phyloP scores from a whole-genome alignment of 2,329 filamentous ascomycete genomes.

The Hypoxylon sp. region DNA sequence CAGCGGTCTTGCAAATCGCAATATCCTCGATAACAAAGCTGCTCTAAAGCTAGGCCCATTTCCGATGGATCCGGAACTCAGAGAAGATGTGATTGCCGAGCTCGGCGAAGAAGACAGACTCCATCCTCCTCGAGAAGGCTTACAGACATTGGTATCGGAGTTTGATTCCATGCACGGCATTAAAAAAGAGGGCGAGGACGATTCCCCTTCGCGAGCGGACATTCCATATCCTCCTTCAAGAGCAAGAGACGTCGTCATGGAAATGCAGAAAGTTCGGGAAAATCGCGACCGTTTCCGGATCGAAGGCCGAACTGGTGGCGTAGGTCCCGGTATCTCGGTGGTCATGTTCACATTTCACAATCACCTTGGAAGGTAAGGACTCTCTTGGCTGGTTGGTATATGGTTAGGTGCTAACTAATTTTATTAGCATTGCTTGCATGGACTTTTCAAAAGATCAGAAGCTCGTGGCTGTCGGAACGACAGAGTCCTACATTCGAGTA shows the following conservation, averaged over 20 bases:
- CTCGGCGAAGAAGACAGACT: conserved; percentile 87
- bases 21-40: conserved; percentile 69
- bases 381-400: neutral
- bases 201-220: conserved; percentile 82
- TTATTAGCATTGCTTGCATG: conserved; percentile 83
- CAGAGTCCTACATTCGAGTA: conserved; percentile 94
- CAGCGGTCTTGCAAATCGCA: conserved; percentile 73
- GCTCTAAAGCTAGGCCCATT: conserved; percentile 83
- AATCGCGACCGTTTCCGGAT: conserved; percentile 93
- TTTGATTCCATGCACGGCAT: conserved; percentile 84
- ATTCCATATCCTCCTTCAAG: conserved; percentile 90
- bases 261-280: conserved; percentile 94
- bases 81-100: conserved; percentile 88
- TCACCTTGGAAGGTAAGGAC: conserved; percentile 84
- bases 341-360: conserved; percentile 99
- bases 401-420: conserved; percentile 18
- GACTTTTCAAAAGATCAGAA: conserved; percentile 94
- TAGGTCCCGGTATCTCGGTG: conserved; percentile 86
- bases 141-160: conserved; percentile 83
- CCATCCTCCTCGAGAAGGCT: conserved; percentile 78
- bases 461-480: conserved; percentile 89
- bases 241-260: conserved; percentile 90
- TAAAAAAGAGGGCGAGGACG: conserved; percentile 93
- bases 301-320: conserved; percentile 84
- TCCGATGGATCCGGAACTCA: conserved; percentile 85